Evolutionary conservation across 2,329 filamentous ascomycete genomes (phyloP).

Genomic region (Fonsecaea monophora): DNA sequence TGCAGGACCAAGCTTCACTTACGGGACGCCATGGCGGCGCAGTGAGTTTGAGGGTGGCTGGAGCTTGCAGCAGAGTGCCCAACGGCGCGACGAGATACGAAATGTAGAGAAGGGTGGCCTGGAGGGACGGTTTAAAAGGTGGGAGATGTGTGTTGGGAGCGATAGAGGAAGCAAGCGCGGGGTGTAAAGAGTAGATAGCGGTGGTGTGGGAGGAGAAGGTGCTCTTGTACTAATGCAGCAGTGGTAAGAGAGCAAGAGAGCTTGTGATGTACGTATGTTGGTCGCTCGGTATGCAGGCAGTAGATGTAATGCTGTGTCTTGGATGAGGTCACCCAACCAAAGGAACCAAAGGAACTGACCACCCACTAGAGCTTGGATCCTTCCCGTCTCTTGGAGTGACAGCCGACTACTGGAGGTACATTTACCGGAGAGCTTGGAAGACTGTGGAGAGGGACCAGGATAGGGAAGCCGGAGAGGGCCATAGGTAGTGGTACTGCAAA

Average conservation of each 20-base stretch:
- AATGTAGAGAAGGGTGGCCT: neutral
- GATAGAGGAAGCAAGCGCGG: neutral
- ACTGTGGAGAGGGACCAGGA: neutral
- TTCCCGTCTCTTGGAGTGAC: neutral
- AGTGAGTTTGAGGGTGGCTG: constrained; percentile 2
- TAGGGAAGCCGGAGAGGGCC: neutral
- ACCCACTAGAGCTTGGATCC: constrained; percentile 8
- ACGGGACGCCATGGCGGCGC: constrained; percentile 43
- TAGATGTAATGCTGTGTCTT: constrained; percentile 17
- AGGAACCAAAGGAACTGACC: neutral
- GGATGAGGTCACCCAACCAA: constrained; percentile 28
- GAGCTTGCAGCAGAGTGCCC: constrained; percentile 1
- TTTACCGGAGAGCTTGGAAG: neutral
- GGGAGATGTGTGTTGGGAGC: neutral
- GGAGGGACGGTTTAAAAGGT: constrained; percentile 8
- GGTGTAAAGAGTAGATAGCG: neutral
- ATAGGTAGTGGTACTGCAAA: neutral
- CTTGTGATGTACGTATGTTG: constrained; percentile 28
- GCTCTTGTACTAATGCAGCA: constrained; percentile 9
- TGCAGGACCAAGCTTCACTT: constrained; percentile 31
- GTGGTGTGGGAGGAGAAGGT: constrained; percentile 4
- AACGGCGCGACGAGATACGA: neutral
- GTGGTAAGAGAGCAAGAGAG: constrained; percentile 20
- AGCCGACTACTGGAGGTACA: neutral
- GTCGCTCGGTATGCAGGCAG: constrained; percentile 1